phyloP scores from a whole-genome alignment of 108 stramenopile genomes.

The Nitzschia sp. region DNA sequence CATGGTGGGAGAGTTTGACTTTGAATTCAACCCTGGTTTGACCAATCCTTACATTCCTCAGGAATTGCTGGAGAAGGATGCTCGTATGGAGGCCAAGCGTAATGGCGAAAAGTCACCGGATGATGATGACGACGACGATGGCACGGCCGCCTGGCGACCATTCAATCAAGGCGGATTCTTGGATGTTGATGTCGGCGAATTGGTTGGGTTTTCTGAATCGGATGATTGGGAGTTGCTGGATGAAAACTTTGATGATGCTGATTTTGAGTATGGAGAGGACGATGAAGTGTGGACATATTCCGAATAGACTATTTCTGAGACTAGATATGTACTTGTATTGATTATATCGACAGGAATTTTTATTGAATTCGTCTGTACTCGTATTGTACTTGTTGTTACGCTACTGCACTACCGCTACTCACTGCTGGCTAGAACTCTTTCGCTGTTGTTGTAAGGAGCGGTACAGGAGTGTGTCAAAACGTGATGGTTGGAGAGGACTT shows the following conservation, averaged over 20 bases:
- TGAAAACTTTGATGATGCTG: conserved; percentile 44
- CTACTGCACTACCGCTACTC: too few species aligned
- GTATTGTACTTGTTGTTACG: too few species aligned
- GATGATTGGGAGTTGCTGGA: conserved; percentile 87
- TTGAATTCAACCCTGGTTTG: conserved; percentile 80
- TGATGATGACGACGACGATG: conserved; percentile 48
- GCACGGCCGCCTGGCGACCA: conserved; percentile 60
- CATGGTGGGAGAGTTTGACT: conserved; percentile 90
- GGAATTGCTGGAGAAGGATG: conserved; percentile 76
- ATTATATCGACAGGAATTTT: too few species aligned
- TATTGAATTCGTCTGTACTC: too few species aligned
- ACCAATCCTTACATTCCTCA: conserved; percentile 87
- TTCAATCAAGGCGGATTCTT: conserved; percentile 79
- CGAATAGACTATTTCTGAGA: background rate
- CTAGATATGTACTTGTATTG: too few species aligned
- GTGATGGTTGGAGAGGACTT: conserved; percentile 1
- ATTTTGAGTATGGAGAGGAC: conserved; percentile 57
- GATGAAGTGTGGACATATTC: conserved; percentile 30
- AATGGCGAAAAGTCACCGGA: conserved; percentile 33
- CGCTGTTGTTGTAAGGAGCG: conserved; percentile 8
- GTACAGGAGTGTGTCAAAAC: conserved; percentile 34
- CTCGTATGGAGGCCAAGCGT: conserved; percentile 40
- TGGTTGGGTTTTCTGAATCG: conserved; percentile 72
- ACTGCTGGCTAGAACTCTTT: background rate
- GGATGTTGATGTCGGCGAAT: conserved; percentile 80